A percentile compares a stretch with the other conserved stretches of the same genome.
phyloP scores from a whole-genome alignment of 1,284 basidiomycete genomes.

The Tranzscheliella williamsii region DNA sequence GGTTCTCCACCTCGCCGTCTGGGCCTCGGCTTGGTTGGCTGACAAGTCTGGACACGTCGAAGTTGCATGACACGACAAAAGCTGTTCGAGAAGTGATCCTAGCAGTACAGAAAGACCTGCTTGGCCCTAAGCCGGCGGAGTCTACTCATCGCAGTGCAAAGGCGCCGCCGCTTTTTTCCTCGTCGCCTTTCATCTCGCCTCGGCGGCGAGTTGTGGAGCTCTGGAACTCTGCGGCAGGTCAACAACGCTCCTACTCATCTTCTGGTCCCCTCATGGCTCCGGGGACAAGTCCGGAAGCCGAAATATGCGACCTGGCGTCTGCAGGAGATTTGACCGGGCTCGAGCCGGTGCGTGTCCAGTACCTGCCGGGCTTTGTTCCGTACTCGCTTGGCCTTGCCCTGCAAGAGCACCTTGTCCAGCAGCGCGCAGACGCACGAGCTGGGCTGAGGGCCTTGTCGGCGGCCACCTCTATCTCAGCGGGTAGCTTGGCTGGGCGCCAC shows the following conservation, averaged over 20 bases:
- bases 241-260: no score
- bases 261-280: no score
- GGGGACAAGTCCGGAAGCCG: no score
- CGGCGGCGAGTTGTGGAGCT: no score
- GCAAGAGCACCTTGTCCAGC: conserved; percentile 52
- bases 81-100: neutral
- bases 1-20: neutral
- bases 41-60: no score
- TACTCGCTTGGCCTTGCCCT: conserved; percentile 51
- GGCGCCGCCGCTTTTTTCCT: neutral
- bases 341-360: conserved; percentile 22
- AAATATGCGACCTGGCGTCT: neutral
- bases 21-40: no score
- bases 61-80: no score
- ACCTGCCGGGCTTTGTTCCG: conserved; percentile 54
- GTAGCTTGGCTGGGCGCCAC: conserved; percentile 60
- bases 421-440: conserved; percentile 40
- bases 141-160: neutral
- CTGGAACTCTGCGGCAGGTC: no score
- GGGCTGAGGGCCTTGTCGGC: conserved; percentile 73
- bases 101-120: neutral
- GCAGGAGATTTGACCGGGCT: conserved; percentile 10
- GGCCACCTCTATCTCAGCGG: conserved; percentile 75
- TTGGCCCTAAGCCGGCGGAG: neutral
- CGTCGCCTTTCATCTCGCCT: neutral